Evolutionary conservation across 192 early-diverging fungal species (phyloP).

Genomic region (Kappamyces sp.): DNA sequence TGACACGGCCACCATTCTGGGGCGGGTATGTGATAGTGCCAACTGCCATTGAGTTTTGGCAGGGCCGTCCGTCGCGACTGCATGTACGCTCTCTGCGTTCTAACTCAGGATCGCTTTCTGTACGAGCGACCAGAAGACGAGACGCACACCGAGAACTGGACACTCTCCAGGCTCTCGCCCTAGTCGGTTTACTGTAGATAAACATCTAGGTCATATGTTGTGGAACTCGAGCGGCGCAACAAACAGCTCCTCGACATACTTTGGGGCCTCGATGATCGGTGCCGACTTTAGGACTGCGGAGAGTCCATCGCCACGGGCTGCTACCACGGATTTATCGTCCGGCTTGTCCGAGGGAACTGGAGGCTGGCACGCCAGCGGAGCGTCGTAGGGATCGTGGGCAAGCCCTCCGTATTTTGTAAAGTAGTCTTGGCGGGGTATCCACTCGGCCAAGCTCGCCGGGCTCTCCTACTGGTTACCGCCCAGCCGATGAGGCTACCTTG

Average conservation of each 20-base stretch:
- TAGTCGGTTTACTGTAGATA: too few relatives aligned
- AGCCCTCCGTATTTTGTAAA: constrained; percentile 9
- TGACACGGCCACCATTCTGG: constrained; percentile 42
- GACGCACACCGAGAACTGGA: constrained; percentile 11
- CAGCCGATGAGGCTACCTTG: too few relatives aligned
- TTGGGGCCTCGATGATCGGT: too few relatives aligned
- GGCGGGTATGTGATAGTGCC: constrained; percentile 46
- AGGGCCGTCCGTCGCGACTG: constrained; percentile 35
- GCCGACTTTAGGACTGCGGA: too few relatives aligned
- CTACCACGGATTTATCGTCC: too few relatives aligned
- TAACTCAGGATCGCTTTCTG: not conserved
- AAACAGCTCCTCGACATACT: too few relatives aligned
- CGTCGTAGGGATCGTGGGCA: constrained; percentile 7
- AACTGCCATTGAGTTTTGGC: constrained; percentile 51
- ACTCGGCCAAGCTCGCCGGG: not conserved
- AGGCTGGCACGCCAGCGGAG: not conserved
- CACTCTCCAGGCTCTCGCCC: constrained; percentile 18
- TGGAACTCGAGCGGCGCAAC: too few relatives aligned
- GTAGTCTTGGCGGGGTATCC: constrained; percentile 8
- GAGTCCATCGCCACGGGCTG: too few relatives aligned
- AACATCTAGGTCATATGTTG: too few relatives aligned
- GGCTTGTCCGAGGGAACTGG: too few relatives aligned
- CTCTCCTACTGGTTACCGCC: too few relatives aligned
- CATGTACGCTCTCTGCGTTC: constrained; percentile 35
- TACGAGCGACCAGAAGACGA: not conserved